Evolutionary conservation across 164 flowering plant species (phyloP).

Genomic region (Tinospora cordifolia): DNA sequence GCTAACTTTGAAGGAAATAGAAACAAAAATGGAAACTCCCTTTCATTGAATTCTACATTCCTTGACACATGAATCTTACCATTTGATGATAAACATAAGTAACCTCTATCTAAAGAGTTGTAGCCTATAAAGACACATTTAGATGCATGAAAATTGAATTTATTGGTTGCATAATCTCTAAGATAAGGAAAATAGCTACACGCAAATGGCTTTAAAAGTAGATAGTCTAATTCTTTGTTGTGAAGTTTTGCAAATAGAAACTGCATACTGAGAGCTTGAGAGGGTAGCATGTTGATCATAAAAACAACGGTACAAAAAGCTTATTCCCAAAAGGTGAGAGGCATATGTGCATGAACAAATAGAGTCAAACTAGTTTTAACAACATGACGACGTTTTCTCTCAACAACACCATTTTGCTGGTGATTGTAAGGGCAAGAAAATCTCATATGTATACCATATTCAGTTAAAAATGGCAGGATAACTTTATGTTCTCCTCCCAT

Average conservation of each 20-base stretch:
- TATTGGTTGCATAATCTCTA: background rate
- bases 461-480: no score
- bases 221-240: background rate
- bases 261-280: no score
- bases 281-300: background rate
- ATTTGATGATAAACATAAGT: background rate
- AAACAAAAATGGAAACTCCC: no score
- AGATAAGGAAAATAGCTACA: background rate
- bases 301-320: no score
- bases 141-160: background rate
- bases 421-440: no score
- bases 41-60: background rate
- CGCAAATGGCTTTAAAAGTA: background rate
- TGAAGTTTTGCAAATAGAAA: background rate
- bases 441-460: no score
- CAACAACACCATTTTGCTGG: no score
- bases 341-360: background rate
- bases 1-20: no score
- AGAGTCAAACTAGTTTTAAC: background rate
- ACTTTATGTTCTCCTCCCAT: no score
- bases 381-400: no score
- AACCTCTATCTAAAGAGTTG: background rate
- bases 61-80: background rate
- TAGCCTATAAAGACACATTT: constrained; percentile 2
- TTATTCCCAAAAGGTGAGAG: no score